Conservation (phyloP, 1,284 basidiomycete genomes). For the Papiliotrema fonsecae region DNA sequence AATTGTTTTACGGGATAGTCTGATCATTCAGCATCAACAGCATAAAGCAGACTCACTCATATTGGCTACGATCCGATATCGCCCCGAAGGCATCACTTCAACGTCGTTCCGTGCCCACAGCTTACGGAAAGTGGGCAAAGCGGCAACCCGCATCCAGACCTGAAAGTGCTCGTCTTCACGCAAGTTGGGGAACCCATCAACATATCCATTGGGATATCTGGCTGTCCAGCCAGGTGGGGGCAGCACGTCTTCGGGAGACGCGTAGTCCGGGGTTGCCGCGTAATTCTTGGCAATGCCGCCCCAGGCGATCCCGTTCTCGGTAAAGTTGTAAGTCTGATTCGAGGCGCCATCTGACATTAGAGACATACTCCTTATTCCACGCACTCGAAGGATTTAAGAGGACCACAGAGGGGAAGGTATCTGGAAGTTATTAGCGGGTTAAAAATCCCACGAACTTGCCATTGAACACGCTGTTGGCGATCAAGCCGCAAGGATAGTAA, state of each 20-base stretch:
- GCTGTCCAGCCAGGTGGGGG: conserved; percentile 89
- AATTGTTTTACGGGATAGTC: conserved; percentile 92
- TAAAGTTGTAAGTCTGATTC: conserved; percentile 66
- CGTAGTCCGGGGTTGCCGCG: conserved; percentile 55
- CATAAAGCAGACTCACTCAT: conserved; percentile 59
- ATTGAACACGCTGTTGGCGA: conserved; percentile 98
- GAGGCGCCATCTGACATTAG: conserved; percentile 49
- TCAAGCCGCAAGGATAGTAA: conserved; percentile 92
- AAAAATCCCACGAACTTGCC: conserved; percentile 53
- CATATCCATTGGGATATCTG: conserved; percentile 72
- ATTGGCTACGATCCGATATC: conserved; percentile 70
- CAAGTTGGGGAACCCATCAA: conserved; percentile 69
- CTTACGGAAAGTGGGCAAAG: conserved; percentile 93
- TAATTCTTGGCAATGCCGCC: conserved; percentile 91
- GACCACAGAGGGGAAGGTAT: conserved; percentile 69
- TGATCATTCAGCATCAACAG: conserved; percentile 37
- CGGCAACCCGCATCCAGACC: conserved; percentile 99
- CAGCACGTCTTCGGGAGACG: conserved; percentile 58
- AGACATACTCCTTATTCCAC: conserved; percentile 2
- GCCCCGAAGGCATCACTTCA: conserved; percentile 65
- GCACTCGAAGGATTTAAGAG: conserved; percentile 54
- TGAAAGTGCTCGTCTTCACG: conserved; percentile 87
- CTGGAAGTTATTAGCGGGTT: conserved; percentile 47
- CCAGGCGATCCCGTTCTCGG: conserved; percentile 84
- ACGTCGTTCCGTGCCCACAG: conserved; percentile 87